phyloP scores from a whole-genome alignment of 1,284 basidiomycete genomes.

The Ustilago cynodontis region DNA sequence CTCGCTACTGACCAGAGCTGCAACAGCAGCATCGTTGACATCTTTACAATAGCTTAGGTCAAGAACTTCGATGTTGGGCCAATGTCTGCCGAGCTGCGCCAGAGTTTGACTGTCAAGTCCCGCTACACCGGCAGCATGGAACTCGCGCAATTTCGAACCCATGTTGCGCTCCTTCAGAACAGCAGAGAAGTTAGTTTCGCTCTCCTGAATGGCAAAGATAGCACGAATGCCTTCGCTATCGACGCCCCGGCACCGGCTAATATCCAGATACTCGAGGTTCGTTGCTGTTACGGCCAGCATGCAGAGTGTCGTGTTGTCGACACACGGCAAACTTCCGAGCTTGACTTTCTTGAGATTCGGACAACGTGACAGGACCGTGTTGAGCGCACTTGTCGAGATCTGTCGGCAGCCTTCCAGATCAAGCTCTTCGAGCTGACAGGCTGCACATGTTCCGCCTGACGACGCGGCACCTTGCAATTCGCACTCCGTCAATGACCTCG shows the following conservation, averaged over 20 bases:
- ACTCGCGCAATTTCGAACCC: slow-evolving; percentile 48
- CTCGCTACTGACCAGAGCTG: slow-evolving; percentile 75
- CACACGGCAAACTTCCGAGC: slow-evolving; percentile 78
- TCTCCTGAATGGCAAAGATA: slow-evolving; percentile 48
- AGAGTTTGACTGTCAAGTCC: slow-evolving; percentile 77
- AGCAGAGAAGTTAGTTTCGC: slow-evolving; percentile 13
- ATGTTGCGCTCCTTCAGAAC: slow-evolving; percentile 37
- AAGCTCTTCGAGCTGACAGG: slow-evolving; percentile 71
- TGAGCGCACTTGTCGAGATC: slow-evolving; percentile 78
- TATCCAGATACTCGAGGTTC: slow-evolving; percentile 76
- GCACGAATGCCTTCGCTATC: slow-evolving; percentile 75
- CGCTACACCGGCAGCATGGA: slow-evolving; percentile 78
- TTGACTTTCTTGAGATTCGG: slow-evolving; percentile 76
- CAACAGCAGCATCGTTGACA: slow-evolving; percentile 80
- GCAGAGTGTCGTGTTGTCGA: slow-evolving; percentile 80
- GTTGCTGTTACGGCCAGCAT: slow-evolving; percentile 76
- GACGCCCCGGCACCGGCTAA: slow-evolving; percentile 80
- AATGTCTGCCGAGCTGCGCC: slow-evolving; percentile 71
- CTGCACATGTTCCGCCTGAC: not conserved
- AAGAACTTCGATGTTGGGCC: slow-evolving; percentile 78
- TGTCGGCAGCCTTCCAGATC: slow-evolving; percentile 81
- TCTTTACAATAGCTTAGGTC: slow-evolving; percentile 78
- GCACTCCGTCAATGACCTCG: slow-evolving; percentile 8
- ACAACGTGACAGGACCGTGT: slow-evolving; percentile 79
- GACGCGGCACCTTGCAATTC: slow-evolving; percentile 6